A percentile compares a stretch with the other conserved stretches of the same genome.
Evolutionary conservation across 1,284 basidiomycete species (phyloP).

Genomic region (Leccinum subatratum): DNA sequence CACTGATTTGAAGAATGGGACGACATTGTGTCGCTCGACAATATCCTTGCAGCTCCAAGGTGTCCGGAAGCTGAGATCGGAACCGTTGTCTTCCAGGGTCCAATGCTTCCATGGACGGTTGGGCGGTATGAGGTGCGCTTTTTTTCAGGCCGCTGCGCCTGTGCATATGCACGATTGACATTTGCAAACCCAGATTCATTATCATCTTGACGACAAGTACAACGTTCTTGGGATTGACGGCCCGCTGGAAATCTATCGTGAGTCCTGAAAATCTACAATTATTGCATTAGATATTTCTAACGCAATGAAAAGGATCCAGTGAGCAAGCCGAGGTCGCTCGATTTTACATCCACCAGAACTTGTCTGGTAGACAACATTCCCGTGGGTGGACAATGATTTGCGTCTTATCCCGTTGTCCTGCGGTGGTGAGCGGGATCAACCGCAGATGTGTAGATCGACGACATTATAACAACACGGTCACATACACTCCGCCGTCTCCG

Average conservation of each 20-base stretch:
- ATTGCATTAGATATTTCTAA: constrained; percentile 1
- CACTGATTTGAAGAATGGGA: constrained; percentile 82
- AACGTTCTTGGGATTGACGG: constrained; percentile 86
- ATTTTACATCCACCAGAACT: constrained; percentile 61
- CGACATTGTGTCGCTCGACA: constrained; percentile 71
- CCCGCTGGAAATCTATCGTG: constrained; percentile 85
- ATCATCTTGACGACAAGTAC: constrained; percentile 93
- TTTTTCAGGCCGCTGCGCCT: neutral
- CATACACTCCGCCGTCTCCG: constrained; percentile 16
- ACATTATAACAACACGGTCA: constrained; percentile 22
- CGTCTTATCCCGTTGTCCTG: constrained; percentile 76
- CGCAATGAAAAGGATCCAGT: constrained; percentile 45
- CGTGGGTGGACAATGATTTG: constrained; percentile 79
- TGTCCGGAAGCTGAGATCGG: constrained; percentile 54
- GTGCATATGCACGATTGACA: constrained; percentile 5
- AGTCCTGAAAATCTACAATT: constrained; percentile 26
- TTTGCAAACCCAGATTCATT: constrained; percentile 51
- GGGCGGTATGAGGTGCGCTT: constrained; percentile 79
- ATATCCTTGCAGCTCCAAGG: constrained; percentile 35
- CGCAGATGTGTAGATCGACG: constrained; percentile 11
- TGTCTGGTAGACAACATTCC: constrained; percentile 75
- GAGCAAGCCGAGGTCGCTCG: constrained; percentile 56
- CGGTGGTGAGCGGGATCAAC: constrained; percentile 35
- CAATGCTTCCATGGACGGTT: constrained; percentile 79
- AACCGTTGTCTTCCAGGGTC: constrained; percentile 69